Conservation (phyloP, 2,329 filamentous ascomycete species). For the Colletotrichum sp. region DNA sequence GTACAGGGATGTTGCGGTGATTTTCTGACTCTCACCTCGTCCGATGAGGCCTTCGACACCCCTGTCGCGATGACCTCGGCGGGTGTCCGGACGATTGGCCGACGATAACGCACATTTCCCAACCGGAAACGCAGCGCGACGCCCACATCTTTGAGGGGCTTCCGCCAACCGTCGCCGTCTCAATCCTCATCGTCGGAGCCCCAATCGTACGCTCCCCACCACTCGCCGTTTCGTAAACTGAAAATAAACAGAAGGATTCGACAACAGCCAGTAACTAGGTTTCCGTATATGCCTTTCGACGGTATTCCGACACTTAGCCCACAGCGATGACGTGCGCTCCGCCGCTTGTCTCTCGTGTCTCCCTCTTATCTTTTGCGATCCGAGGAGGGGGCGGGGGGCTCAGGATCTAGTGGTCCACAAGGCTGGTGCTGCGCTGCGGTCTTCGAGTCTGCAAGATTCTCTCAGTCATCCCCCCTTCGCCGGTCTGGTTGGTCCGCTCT, state of each 20-base stretch:
- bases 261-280: not conserved
- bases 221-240: not conserved
- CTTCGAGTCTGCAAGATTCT: not conserved
- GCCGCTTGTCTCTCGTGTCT: not conserved
- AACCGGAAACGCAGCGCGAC: not conserved
- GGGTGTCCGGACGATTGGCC: constrained; percentile 12
- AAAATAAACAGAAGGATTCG: not conserved
- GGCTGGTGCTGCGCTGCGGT: not conserved
- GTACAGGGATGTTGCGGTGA: not conserved
- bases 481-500: not conserved
- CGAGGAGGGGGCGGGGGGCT: not conserved
- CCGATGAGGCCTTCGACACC: not conserved
- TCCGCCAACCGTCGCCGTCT: not conserved
- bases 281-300: constrained; percentile 16
- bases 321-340: constrained; percentile 11
- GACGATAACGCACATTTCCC: constrained; percentile 6
- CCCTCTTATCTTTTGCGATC: not conserved
- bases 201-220: not conserved
- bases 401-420: not conserved
- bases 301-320: constrained; percentile 8
- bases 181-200: not conserved
- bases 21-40: not conserved
- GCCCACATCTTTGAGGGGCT: not conserved
- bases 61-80: constrained; percentile 1
- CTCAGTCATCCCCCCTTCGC: not conserved